Evolutionary conservation across 2,329 filamentous ascomycete genomes (phyloP).

Genomic region (Talaromyces islandicus): DNA sequence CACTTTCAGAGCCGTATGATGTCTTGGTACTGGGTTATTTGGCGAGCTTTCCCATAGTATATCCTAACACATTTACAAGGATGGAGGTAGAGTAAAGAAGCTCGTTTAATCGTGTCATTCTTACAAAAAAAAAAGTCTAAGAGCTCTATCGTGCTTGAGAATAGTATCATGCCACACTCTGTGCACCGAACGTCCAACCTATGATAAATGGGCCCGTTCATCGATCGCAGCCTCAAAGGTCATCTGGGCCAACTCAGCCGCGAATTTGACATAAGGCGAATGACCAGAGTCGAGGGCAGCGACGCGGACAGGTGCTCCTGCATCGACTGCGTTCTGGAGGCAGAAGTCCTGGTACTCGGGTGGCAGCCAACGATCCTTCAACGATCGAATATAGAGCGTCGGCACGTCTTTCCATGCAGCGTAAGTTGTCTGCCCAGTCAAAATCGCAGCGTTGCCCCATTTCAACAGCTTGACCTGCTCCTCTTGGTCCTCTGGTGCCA

Average conservation of each 20-base stretch:
- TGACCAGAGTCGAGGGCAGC: background rate
- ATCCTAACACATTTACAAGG: too few relatives aligned
- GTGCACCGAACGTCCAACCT: too few relatives aligned
- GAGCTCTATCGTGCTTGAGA: too few relatives aligned
- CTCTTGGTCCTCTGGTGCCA: background rate
- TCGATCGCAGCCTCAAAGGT: background rate
- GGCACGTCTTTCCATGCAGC: background rate
- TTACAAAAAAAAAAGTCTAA: too few relatives aligned
- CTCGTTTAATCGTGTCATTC: too few relatives aligned
- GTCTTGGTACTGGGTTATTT: too few relatives aligned
- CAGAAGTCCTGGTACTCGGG: slow-evolving; percentile 1
- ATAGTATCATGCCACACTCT: too few relatives aligned
- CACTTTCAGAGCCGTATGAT: too few relatives aligned
- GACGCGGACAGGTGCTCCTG: background rate
- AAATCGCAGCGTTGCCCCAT: background rate
- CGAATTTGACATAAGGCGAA: background rate
- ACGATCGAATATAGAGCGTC: background rate
- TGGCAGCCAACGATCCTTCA: background rate
- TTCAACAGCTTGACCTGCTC: background rate
- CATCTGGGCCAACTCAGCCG: background rate
- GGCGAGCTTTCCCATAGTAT: too few relatives aligned
- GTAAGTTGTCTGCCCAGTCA: background rate
- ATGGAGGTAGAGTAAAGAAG: too few relatives aligned
- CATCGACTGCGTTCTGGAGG: background rate
- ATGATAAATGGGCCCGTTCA: background rate